These are phyloP conservation scores for Aspergillus biplanus DNA, from an alignment of 495 filamentous ascomycete species.

Conservation along the genomic window DNA sequence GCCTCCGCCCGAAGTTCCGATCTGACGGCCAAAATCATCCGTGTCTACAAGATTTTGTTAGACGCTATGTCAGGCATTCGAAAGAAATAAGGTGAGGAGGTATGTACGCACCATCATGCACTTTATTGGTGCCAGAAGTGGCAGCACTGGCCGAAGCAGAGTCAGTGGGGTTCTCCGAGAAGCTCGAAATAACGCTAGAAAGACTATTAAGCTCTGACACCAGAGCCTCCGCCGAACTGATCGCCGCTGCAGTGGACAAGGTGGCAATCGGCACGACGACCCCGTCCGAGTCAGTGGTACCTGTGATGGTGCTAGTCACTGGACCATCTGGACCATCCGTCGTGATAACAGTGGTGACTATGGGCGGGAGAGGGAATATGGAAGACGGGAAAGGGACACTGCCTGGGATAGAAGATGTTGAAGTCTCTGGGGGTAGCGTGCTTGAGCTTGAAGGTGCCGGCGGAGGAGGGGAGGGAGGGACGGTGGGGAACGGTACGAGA, in stretches of 20 bases:
- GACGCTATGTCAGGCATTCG: neutral
- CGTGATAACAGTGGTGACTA: neutral
- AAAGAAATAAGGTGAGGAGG: neutral
- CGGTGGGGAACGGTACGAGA: neutral
- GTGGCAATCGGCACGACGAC: neutral
- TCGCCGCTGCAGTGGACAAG: neutral
- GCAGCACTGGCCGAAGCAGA: neutral
- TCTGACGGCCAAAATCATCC: neutral
- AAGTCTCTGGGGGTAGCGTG: neutral
- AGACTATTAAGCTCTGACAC: neutral
- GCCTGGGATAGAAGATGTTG: neutral
- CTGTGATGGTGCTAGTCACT: slow-evolving; percentile 2
- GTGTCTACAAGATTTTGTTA: neutral
- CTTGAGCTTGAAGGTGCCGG: neutral
- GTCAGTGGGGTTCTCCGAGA: neutral
- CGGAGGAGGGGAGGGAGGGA: neutral
- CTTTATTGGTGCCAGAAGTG: neutral
- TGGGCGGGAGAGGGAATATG: neutral
- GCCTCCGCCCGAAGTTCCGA: too few species aligned
- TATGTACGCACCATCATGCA: neutral
- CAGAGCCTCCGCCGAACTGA: neutral
- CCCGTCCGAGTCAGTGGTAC: neutral
- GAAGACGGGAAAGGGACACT: neutral
- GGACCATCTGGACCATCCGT: neutral
- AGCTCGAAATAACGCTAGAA: neutral